Percentiles rank a stretch among this genome's conserved stretches.
Conservation (phyloP, 2,329 filamentous ascomycete genomes). For the Basipetospora chlamydospora region DNA sequence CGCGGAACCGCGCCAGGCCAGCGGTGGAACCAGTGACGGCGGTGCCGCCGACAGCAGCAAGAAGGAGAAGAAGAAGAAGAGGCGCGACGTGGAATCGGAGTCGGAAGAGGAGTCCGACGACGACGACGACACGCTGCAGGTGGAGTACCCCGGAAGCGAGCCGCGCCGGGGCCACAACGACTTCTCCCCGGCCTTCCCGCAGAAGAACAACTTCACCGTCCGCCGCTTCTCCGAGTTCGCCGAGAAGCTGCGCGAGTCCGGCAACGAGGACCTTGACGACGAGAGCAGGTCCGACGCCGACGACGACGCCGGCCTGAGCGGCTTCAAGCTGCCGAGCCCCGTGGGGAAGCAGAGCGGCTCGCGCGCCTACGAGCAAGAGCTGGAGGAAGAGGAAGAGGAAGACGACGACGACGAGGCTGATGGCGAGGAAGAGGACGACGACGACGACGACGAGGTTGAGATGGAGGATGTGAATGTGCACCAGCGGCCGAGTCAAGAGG, state of each 20-base stretch:
- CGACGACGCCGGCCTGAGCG: constrained; percentile 15
- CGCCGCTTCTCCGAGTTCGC: constrained; percentile 40
- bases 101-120: constrained; percentile 39
- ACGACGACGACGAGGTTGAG: constrained; percentile 15
- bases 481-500: too few relatives aligned
- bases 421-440: constrained; percentile 12
- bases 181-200: constrained; percentile 34
- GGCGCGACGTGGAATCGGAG: constrained; percentile 27
- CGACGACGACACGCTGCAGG: constrained; percentile 40
- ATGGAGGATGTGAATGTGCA: constrained; percentile 10
- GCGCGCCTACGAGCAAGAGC: constrained; percentile 13
- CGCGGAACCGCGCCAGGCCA: constrained; percentile 10
- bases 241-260: constrained; percentile 25
- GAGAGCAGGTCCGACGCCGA: constrained; percentile 17
- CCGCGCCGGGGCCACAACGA: constrained; percentile 19
- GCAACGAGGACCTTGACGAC: constrained; percentile 31
- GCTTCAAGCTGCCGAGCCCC: constrained; percentile 38
- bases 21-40: too few relatives aligned
- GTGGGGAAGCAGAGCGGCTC: constrained; percentile 18
- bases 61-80: constrained; percentile 17
- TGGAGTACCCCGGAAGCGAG: constrained; percentile 44
- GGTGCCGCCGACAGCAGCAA: too few relatives aligned
- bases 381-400: constrained; percentile 20
- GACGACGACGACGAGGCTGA: constrained; percentile 6
- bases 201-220: constrained; percentile 16